phyloP scores from a whole-genome alignment of 179 eudicot species.

The Silene vulgaris region DNA sequence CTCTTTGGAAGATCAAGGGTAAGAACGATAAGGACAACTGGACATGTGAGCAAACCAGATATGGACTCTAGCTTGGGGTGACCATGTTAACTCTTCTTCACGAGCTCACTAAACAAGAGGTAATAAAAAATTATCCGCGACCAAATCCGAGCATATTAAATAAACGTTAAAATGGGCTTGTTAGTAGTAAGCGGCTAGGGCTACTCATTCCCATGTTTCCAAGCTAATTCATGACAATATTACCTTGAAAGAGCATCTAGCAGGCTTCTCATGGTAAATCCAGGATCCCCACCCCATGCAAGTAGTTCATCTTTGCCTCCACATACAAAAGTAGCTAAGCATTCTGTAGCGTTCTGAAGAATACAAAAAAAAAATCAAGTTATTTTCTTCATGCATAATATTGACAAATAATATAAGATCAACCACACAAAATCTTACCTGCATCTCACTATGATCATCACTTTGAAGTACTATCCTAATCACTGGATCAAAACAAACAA shows the following conservation, averaged over 20 bases:
- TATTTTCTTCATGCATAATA: constrained; percentile 10
- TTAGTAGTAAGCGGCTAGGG: not conserved
- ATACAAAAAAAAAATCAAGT: constrained; percentile 1
- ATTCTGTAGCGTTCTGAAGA: constrained; percentile 87
- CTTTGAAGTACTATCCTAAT: constrained; percentile 68
- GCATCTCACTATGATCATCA: constrained; percentile 86
- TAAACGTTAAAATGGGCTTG: not conserved
- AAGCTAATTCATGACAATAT: not conserved
- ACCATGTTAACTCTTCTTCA: not conserved
- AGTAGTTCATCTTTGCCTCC: constrained; percentile 76
- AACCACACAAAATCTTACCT: constrained; percentile 42
- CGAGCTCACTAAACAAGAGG: not conserved
- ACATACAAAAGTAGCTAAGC: constrained; percentile 75
- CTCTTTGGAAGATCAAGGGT: not conserved
- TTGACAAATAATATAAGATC: constrained; percentile 9
- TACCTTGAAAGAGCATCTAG: constrained; percentile 96
- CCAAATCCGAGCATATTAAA: not conserved
- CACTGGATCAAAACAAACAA: constrained; percentile 73
- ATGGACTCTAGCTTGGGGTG: not conserved
- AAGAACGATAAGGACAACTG: not conserved
- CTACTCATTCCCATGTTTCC: not conserved
- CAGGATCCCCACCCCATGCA: constrained; percentile 89
- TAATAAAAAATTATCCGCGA: not conserved
- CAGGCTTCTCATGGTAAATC: constrained; percentile 81
- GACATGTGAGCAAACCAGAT: not conserved